Base-by-base conservation (phyloP, 768 basidiomycete genomes). In the Lactarius pseudohatsudake region DNA sequence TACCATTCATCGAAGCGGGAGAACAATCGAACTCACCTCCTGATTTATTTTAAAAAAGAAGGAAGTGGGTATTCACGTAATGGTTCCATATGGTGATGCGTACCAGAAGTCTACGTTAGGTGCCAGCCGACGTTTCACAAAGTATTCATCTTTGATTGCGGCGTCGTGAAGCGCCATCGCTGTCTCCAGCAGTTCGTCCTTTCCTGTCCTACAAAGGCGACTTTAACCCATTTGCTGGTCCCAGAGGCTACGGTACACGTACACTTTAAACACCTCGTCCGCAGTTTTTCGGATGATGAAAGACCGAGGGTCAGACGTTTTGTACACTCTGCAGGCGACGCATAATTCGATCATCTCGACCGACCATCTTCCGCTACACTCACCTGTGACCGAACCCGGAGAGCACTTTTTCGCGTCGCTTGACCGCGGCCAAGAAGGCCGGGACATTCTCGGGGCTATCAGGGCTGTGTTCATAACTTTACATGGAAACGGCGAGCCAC, bases 81-180 rank as follows among this genome's bases (percentile, higher is more conserved):
- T 22, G 30, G 50, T 45, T 45, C 43, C 13, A 61, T 30, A 45
- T 55, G 18, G n/a, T 26, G 11, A 32, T 15, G 76, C 85, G 72
- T 75, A 90, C 91, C 91, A 93, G 75, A 93, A 95, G 76, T 95
- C 94, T 30, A 96, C 94, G 75, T 96, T 96, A 1, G 94, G 94
- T 20, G 89, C 90, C 16, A 96, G 80, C 72, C 84, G 88, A 38
- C 94, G 82, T 65, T 85, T 86, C 69, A 90, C 83, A 72, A 96
- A 96, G 76, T 93, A 96, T 38, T 94, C 90, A 70, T 96, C 94
- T 72, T 89, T 89, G 83, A 96, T 89, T 0, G 94, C 94, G 6
- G 88, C 88, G 72, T 92, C 90, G 68, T 94, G 92, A 59, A 95
- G 79, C 8, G 86, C 86, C 87, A 96, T 93, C 1, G 94, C 94